phyloP scores from a whole-genome alignment of 2,329 filamentous ascomycete species.

The Hypoxylon sp. region DNA sequence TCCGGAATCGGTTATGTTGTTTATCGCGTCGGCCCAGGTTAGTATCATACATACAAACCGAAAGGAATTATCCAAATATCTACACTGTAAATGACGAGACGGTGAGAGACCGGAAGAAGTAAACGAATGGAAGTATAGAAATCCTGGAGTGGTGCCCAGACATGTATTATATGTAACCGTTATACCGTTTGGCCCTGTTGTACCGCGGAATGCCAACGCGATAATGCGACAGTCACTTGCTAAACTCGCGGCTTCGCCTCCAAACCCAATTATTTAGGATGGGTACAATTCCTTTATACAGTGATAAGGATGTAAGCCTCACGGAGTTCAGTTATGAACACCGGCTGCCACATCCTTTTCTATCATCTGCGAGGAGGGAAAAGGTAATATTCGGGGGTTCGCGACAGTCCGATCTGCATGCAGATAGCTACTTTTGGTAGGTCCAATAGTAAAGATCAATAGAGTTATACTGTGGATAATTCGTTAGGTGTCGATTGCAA shows the following conservation, averaged over 20 bases:
- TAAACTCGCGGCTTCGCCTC: slow-evolving; percentile 14
- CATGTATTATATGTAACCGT: slow-evolving; percentile 13
- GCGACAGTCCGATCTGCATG: slow-evolving; percentile 20
- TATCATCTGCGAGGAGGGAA: slow-evolving; percentile 11
- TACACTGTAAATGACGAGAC: slow-evolving; percentile 14
- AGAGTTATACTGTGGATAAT: slow-evolving; percentile 25
- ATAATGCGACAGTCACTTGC: slow-evolving; percentile 7
- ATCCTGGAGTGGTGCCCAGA: slow-evolving; percentile 25
- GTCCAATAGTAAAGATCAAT: slow-evolving; percentile 23
- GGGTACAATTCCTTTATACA: slow-evolving; percentile 29
- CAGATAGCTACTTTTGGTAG: slow-evolving; percentile 28
- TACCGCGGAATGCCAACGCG: slow-evolving; percentile 19
- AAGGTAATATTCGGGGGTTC: slow-evolving; percentile 11
- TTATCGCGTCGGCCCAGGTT: slow-evolving; percentile 24
- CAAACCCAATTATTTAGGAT: slow-evolving; percentile 11
- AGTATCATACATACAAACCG: slow-evolving; percentile 28
- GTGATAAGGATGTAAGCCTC: slow-evolving; percentile 10
- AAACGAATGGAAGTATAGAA: slow-evolving; percentile 11
- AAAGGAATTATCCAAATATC: slow-evolving; percentile 3
- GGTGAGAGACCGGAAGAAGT: slow-evolving; percentile 25
- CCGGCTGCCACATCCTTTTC: slow-evolving; percentile 23
- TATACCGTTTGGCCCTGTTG: slow-evolving; percentile 11
- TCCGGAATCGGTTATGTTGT: slow-evolving; percentile 11
- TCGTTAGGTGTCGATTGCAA: slow-evolving; percentile 32
- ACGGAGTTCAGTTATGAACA: slow-evolving; percentile 27